phyloP scores from a whole-genome alignment of 345 rosid species.

The Durio zibethinus region DNA sequence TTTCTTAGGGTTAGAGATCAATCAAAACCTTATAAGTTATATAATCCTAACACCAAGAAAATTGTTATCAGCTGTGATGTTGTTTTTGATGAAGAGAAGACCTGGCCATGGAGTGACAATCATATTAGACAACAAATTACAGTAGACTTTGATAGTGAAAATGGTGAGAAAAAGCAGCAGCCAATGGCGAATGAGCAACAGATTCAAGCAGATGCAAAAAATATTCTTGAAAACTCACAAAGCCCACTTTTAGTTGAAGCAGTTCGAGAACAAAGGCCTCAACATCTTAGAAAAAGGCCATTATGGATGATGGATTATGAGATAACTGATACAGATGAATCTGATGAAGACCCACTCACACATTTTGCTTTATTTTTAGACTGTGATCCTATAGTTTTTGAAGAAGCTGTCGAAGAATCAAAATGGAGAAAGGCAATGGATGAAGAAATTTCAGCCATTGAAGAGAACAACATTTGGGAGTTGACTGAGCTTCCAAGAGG shows the following conservation, averaged over 20 bases:
- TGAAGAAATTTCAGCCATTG: background rate
- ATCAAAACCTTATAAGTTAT: conserved; percentile 9
- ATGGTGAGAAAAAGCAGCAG: background rate
- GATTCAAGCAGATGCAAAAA: too few species aligned
- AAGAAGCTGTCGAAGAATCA: background rate
- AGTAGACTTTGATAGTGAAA: background rate
- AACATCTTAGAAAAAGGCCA: background rate
- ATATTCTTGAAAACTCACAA: too few species aligned
- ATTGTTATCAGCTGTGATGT: background rate
- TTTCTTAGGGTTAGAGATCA: background rate
- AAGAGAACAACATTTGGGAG: background rate
- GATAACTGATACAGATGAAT: background rate
- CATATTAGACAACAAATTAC: background rate
- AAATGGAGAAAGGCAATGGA: background rate
- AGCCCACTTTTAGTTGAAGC: too few species aligned
- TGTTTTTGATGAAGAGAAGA: background rate
- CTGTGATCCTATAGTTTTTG: background rate
- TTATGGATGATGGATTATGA: background rate
- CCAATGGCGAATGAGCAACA: too few species aligned
- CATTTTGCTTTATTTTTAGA: background rate
- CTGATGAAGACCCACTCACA: background rate
- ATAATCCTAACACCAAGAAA: background rate
- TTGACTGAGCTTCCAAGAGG: background rate
- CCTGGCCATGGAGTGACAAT: background rate
- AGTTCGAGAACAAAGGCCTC: background rate